Evolutionary conservation across 192 early-diverging fungal species (phyloP), one percentile per base, ranked within the genome.

Genomic region (Phycomyces blakesleeanus): DNA sequence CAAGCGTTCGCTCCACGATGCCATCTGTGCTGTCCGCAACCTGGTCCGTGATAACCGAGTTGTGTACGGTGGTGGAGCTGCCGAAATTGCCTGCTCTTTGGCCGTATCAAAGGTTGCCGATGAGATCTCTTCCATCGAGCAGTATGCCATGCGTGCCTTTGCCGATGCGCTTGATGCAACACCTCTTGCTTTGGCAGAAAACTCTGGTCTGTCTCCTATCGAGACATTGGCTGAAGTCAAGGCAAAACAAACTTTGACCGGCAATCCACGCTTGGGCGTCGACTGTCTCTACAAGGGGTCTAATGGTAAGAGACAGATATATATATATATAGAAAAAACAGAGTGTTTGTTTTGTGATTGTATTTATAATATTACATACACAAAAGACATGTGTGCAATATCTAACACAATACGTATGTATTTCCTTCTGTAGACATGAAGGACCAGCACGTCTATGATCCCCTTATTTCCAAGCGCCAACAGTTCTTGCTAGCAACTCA

Each of bases 61-160:
- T 38, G 96, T 99, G 1, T 99, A 99, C 74, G 98, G 98, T 55
- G 98, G 98, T 52, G 98, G 96, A 41, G 93, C 98, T 39, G 96
- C 98, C 51, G 98, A 99, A 78, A 94, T 98, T 67, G 83, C 89
- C 67, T 92, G 91, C 75, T 91, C 95, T 98, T 80, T 99, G 42
- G 96, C 94, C 37, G 91, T 99, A 9, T 86, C 90, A 37, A 86
- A 87, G 64, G 94, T 88, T 52, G 97, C 97, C 21, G 97, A 97
- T 79, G 74, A 87, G 64, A 76, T 85, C 38, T 54, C 51, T 5
- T 63, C 61, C 16, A 63, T 63, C 59, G 96, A 99, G 81, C 98
- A 99, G 81, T 98, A 99, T 67, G 98, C 98, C n/a, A 97, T 98
- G 91, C 88, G 98, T 67, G 91, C 89, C n/a, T 99, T 98, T 77